Conservation (phyloP, 2,329 filamentous ascomycete genomes). For the Sporothrix globosa region DNA sequence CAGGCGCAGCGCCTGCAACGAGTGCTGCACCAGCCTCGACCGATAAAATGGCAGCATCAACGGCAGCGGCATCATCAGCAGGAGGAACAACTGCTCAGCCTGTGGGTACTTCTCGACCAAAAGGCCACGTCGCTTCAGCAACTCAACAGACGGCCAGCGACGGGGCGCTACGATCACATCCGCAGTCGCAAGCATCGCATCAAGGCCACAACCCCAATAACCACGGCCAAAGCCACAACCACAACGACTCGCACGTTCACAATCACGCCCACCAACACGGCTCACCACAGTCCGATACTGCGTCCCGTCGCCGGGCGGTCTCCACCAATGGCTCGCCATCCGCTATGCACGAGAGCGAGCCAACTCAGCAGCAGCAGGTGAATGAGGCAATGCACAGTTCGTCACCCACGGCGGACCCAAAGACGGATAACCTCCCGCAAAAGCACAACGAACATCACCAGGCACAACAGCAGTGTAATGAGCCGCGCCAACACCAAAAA, state of each 20-base stretch:
- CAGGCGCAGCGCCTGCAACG: background rate
- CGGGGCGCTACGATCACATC: background rate
- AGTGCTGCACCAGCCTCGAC: background rate
- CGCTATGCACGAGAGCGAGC: background rate
- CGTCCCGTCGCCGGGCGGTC: background rate
- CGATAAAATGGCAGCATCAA: background rate
- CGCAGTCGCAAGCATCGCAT: background rate
- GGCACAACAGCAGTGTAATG: background rate
- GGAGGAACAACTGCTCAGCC: background rate
- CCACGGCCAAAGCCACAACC: background rate
- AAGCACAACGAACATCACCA: background rate
- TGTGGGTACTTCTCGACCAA: background rate
- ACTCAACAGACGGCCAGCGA: background rate
- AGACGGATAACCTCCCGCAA: background rate
- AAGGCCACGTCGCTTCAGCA: background rate
- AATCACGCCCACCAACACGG: slow-evolving; percentile 6
- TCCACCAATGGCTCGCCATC: slow-evolving; percentile 21
- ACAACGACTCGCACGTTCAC: background rate
- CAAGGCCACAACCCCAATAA: slow-evolving; percentile 12
- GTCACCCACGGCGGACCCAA: background rate
- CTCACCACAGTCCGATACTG: slow-evolving; percentile 23
- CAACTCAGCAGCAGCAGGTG: background rate
- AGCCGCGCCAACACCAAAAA: background rate
- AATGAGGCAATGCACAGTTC: slow-evolving; percentile 9
- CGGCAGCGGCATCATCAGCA: background rate